Conservation (phyloP, 768 basidiomycete genomes). For the Naganishia antarctica region DNA sequence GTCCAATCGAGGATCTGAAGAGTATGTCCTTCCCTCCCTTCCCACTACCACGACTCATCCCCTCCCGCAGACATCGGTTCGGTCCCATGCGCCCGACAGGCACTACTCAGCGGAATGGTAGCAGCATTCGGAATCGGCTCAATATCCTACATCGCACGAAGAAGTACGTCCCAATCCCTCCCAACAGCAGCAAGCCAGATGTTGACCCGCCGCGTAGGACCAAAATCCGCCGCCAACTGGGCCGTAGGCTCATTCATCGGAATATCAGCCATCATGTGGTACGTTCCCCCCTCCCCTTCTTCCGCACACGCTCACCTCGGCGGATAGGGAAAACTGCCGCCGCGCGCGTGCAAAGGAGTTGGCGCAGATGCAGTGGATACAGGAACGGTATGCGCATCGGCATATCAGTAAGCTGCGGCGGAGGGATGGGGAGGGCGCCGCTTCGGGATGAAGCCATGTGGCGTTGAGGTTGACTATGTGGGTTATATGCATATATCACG, state of each 20-base stretch:
- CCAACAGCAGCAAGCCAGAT: too few species aligned
- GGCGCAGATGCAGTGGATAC: slow-evolving; percentile 41
- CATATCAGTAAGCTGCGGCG: slow-evolving; percentile 44
- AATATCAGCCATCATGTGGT: slow-evolving; percentile 42
- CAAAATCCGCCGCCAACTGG: slow-evolving; percentile 38
- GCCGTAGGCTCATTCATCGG: slow-evolving; percentile 42
- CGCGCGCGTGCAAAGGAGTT: slow-evolving; percentile 41
- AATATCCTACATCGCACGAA: slow-evolving; percentile 39
- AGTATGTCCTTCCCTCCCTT: slow-evolving; percentile 28
- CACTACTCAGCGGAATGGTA: slow-evolving; percentile 44
- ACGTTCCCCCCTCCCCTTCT: slow-evolving; percentile 11
- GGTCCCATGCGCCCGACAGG: slow-evolving; percentile 44
- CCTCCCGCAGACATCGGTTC: slow-evolving; percentile 36
- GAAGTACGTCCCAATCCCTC: slow-evolving; percentile 37
- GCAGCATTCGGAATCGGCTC: slow-evolving; percentile 44
- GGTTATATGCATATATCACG: too few species aligned
- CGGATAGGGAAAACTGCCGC: slow-evolving; percentile 47
- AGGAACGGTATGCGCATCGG: slow-evolving; percentile 45
- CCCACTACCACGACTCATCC: background rate
- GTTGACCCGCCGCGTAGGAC: background rate
- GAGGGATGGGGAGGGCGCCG: slow-evolving; percentile 24
- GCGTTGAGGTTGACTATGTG: too few species aligned
- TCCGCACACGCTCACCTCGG: too few species aligned
- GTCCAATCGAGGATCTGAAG: slow-evolving; percentile 36
- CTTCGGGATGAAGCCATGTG: too few species aligned